These are phyloP conservation scores for Botrytis deweyae DNA, from an alignment of 2,329 filamentous ascomycete genomes.

Conservation along the genomic window DNA sequence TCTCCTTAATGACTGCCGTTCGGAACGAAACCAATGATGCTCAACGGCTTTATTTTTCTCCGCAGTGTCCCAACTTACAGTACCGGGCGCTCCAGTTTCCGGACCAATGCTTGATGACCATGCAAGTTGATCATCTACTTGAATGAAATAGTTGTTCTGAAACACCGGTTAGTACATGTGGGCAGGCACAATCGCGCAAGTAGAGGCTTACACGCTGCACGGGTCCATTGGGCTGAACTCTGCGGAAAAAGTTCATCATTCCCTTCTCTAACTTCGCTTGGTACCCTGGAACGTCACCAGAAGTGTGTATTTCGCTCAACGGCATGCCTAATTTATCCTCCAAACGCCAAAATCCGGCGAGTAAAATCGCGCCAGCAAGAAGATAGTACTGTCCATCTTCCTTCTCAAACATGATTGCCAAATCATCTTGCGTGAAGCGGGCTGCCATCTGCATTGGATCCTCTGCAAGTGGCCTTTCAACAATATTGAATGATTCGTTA, in stretches of 20 bases:
- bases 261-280: conserved; percentile 70
- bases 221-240: conserved; percentile 65
- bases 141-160: conserved; percentile 85
- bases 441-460: conserved; percentile 77
- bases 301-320: conserved; percentile 75
- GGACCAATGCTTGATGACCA: conserved; percentile 76
- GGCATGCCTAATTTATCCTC: conserved; percentile 79
- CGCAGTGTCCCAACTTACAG: conserved; percentile 71
- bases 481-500: conserved; percentile 68
- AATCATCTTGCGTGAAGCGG: conserved; percentile 75
- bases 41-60: conserved; percentile 71
- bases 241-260: conserved; percentile 78
- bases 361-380: conserved; percentile 70
- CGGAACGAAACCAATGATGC: conserved; percentile 73
- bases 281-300: conserved; percentile 72
- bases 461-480: conserved; percentile 62
- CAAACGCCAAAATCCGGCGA: conserved; percentile 82
- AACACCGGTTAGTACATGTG: conserved; percentile 25
- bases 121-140: conserved; percentile 74
- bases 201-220: conserved; percentile 44
- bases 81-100: conserved; percentile 59
- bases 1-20: conserved; percentile 62
- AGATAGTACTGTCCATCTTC: conserved; percentile 79
- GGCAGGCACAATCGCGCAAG: conserved; percentile 11
- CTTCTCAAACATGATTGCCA: conserved; percentile 79